phyloP scores from a whole-genome alignment of 1,284 basidiomycete species.

The Megacollybia platyphylla region DNA sequence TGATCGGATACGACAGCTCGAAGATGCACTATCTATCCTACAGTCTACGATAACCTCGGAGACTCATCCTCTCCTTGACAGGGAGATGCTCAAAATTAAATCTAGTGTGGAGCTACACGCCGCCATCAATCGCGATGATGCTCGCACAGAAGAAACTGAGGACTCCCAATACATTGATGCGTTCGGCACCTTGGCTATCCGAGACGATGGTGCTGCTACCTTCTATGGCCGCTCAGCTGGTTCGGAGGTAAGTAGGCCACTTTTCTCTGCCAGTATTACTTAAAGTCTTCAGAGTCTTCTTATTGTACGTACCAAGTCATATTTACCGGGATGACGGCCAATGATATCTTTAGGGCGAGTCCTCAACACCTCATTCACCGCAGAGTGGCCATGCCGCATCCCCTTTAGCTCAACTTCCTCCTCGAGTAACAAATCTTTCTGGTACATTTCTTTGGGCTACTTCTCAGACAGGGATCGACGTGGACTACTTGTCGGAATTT shows the following conservation, averaged over 20 bases:
- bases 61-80: conserved; percentile 45
- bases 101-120: conserved; percentile 52
- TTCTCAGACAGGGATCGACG: conserved; percentile 19
- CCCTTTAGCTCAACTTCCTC: conserved; percentile 12
- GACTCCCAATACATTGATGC: conserved; percentile 39
- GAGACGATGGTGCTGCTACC: conserved; percentile 49
- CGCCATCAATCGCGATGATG: conserved; percentile 20
- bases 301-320: not conserved
- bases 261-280: not conserved
- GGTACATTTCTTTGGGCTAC: conserved; percentile 39
- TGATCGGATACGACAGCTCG: conserved; percentile 64
- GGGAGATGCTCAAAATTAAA: conserved; percentile 58
- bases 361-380: not conserved
- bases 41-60: conserved; percentile 38
- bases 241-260: conserved; percentile 33
- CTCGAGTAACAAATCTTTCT: conserved; percentile 29
- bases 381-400: conserved; percentile 4
- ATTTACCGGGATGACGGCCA: not conserved
- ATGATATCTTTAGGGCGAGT: conserved; percentile 4
- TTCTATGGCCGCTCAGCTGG: conserved; percentile 57
- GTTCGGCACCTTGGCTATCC: conserved; percentile 50
- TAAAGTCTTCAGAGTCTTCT: not conserved
- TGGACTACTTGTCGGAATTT: conserved; percentile 33
- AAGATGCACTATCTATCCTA: conserved; percentile 54
- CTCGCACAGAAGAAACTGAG: conserved; percentile 19